phyloP scores from a whole-genome alignment of 805 yeast genomes.

The Saccharomycopsis sp. region DNA sequence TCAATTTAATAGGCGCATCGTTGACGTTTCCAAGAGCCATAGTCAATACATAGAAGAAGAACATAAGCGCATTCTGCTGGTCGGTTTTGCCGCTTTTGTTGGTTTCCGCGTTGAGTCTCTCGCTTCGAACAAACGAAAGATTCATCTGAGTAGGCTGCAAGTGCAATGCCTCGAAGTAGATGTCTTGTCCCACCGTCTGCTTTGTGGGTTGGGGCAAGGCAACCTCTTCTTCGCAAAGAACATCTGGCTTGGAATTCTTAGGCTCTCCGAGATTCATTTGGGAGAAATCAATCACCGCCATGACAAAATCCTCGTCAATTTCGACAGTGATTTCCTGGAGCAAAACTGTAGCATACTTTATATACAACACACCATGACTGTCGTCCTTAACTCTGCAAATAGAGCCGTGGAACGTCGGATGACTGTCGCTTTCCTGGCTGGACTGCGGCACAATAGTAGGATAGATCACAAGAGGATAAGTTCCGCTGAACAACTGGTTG shows the following conservation, averaged over 20 bases:
- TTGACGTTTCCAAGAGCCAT: constrained; percentile 97
- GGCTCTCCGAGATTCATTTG: constrained; percentile 73
- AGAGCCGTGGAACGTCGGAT: constrained; percentile 87
- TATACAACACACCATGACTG: constrained; percentile 80
- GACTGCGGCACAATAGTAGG: constrained; percentile 88
- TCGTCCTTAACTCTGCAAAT: constrained; percentile 81
- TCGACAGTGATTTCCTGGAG: constrained; percentile 90
- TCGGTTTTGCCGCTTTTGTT: constrained; percentile 46
- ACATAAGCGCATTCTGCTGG: constrained; percentile 61
- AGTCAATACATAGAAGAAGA: constrained; percentile 76
- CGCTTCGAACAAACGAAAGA: constrained; percentile 86
- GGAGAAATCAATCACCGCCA: constrained; percentile 72
- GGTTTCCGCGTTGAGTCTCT: constrained; percentile 45
- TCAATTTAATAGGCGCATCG: constrained; percentile 89
- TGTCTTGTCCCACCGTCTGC: constrained; percentile 54
- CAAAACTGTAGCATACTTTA: constrained; percentile 85
- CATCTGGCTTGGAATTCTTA: constrained; percentile 38
- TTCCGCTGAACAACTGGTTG: constrained; percentile 82
- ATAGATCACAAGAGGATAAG: constrained; percentile 79
- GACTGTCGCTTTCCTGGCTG: constrained; percentile 73
- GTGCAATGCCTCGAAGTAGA: constrained; percentile 88
- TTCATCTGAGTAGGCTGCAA: constrained; percentile 88
- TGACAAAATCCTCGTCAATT: constrained; percentile 87
- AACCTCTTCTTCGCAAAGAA: constrained; percentile 55
- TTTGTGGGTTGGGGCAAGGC: constrained; percentile 65